Evolutionary conservation across 495 filamentous ascomycete genomes (phyloP).

Genomic region (Podospora anserina): DNA sequence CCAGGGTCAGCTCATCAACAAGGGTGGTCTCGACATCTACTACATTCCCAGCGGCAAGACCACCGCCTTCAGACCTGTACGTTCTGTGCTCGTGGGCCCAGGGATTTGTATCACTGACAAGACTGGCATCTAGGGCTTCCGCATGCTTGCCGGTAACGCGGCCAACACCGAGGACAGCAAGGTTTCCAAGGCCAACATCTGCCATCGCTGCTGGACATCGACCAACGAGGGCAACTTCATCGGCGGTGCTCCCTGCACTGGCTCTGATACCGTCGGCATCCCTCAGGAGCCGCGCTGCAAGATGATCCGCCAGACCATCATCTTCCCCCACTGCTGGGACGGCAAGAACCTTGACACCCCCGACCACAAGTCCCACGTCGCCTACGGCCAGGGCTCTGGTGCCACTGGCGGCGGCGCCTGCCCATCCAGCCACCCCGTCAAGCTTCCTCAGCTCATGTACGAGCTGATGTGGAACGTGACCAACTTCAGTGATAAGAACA

Average conservation of each 20-base stretch:
- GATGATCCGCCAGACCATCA: conserved; percentile 58
- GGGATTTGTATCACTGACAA: conserved; percentile 43
- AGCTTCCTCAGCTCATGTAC: conserved; percentile 65
- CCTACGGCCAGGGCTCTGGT: conserved; percentile 51
- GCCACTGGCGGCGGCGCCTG: conserved; percentile 56
- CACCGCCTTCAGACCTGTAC: conserved; percentile 56
- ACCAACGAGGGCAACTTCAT: conserved; percentile 45
- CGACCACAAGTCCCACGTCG: conserved; percentile 62
- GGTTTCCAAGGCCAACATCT: conserved; percentile 52
- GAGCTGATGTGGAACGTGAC: conserved; percentile 64
- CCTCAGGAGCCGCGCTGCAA: conserved; percentile 49
- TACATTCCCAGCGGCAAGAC: conserved; percentile 47
- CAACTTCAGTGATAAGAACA: conserved; percentile 50
- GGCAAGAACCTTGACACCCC: conserved; percentile 56
- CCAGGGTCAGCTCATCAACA: conserved; percentile 64
- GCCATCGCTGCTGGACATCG: conserved; percentile 54
- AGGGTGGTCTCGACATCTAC: conserved; percentile 51
- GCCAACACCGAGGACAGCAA: conserved; percentile 47
- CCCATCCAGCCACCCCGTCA: conserved; percentile 60
- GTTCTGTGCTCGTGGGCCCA: conserved; percentile 14
- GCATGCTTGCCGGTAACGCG: conserved; percentile 50
- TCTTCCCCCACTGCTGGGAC: conserved; percentile 59
- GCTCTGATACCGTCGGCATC: conserved; percentile 55
- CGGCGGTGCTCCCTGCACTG: conserved; percentile 47
- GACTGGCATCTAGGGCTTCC: conserved; percentile 50